phyloP scores from a whole-genome alignment of 139 green algal genomes.

The Closterium sp. region DNA sequence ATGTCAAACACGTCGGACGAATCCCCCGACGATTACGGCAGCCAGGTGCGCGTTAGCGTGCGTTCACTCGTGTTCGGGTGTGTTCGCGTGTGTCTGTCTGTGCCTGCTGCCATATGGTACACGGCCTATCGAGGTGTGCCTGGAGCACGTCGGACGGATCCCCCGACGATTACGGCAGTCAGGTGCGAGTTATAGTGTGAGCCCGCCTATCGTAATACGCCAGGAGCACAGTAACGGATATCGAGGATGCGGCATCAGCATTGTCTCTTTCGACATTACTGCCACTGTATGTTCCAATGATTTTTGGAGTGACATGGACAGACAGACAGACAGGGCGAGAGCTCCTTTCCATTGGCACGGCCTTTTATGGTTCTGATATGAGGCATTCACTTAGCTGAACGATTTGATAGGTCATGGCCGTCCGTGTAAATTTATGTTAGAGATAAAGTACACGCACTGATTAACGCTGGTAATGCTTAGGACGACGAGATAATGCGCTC shows the following conservation, averaged over 20 bases:
- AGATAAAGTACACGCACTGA: neutral
- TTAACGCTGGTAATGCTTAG: neutral
- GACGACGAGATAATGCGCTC: neutral
- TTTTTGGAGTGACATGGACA: too few species aligned
- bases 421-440: neutral
- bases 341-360: too few species aligned
- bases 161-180: too few species aligned
- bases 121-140: too few species aligned
- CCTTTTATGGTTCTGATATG: too few species aligned
- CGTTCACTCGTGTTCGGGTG: too few species aligned
- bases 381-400: neutral
- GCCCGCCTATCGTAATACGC: neutral
- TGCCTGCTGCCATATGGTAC: neutral
- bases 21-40: neutral
- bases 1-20: neutral
- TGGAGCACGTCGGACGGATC: too few species aligned
- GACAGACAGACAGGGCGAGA: too few species aligned
- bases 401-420: neutral
- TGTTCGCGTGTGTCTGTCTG: neutral
- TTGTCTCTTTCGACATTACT: too few species aligned
- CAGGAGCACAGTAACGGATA: too few species aligned
- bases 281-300: too few species aligned
- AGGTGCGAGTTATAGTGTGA: neutral
- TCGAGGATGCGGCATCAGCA: too few species aligned
- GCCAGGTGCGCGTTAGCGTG: neutral